These are phyloP conservation scores for Pseudogymnoascus pannorum DNA, from an alignment of 2,329 filamentous ascomycete species.

Conservation along the genomic window DNA sequence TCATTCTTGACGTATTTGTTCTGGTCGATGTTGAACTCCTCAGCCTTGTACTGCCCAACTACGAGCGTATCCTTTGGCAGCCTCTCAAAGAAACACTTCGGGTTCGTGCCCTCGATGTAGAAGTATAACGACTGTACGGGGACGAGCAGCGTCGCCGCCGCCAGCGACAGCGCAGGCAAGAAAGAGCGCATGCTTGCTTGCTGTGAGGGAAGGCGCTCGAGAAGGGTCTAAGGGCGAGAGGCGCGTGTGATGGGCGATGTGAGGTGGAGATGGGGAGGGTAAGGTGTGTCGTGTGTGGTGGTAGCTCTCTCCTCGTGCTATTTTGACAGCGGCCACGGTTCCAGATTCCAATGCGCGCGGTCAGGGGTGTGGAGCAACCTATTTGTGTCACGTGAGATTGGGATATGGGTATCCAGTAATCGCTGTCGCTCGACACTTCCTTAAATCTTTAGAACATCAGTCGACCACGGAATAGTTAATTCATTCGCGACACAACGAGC, in stretches of 20 bases:
- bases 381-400: not conserved
- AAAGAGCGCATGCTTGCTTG: slow-evolving; percentile 46
- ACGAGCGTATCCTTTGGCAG: slow-evolving; percentile 95
- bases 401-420: not conserved
- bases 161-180: slow-evolving; percentile 59
- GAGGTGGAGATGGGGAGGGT: not conserved
- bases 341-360: slow-evolving; percentile 8
- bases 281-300: slow-evolving; percentile 2
- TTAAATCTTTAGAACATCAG: not conserved
- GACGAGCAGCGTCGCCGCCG: slow-evolving; percentile 38
- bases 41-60: slow-evolving; percentile 82
- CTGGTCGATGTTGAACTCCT: slow-evolving; percentile 69
- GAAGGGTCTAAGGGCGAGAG: not conserved
- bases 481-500: not conserved
- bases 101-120: slow-evolving; percentile 77
- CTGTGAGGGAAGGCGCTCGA: not conserved
- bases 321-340: slow-evolving; percentile 9
- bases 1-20: slow-evolving; percentile 65
- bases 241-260: slow-evolving; percentile 1
- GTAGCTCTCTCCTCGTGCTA: not conserved
- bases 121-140: slow-evolving; percentile 85
- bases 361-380: slow-evolving; percentile 6
- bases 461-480: not conserved
- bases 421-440: not conserved
- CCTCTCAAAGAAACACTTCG: slow-evolving; percentile 98